Evolutionary conservation across 352 stramenopile species (phyloP).

Genomic region (Globisporangium polare): DNA sequence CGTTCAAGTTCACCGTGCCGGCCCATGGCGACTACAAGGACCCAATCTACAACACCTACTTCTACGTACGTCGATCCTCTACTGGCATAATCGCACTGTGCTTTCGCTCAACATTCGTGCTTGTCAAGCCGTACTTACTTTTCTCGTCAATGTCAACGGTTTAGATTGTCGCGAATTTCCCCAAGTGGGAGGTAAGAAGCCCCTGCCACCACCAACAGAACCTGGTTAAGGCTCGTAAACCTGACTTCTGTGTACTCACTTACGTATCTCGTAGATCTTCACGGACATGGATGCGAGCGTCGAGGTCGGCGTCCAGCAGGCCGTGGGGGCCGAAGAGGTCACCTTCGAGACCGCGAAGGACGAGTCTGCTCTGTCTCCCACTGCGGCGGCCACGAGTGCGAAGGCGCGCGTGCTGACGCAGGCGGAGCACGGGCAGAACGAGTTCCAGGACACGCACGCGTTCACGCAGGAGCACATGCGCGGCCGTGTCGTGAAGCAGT

Average conservation of each 20-base stretch:
- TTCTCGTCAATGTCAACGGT: no score
- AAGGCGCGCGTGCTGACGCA: conserved; percentile 45
- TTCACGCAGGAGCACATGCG: conserved; percentile 67
- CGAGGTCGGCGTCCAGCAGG: conserved; percentile 47
- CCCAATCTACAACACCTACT: conserved; percentile 47
- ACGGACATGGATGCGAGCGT: conserved; percentile 38
- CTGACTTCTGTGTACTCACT: neutral
- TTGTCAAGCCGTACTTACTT: neutral
- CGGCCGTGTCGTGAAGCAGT: conserved; percentile 53
- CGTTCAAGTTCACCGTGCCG: conserved; percentile 61
- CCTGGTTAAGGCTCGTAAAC: no score
- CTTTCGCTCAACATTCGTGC: neutral
- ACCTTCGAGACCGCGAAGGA: conserved; percentile 26
- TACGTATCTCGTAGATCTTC: conserved; percentile 46
- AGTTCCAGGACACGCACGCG: conserved; percentile 45
- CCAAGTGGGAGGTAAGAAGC: conserved; percentile 11
- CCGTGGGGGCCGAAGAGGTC: conserved; percentile 47
- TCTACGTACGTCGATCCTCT: conserved; percentile 29
- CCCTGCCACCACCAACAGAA: no score
- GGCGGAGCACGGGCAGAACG: conserved; percentile 45
- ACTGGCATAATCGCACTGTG: neutral
- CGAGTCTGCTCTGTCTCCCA: neutral
- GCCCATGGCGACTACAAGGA: conserved; percentile 45
- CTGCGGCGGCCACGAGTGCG: conserved; percentile 1
- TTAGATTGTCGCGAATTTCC: conserved; percentile 15